These are phyloP conservation scores for Termitomyces sp. DNA, from an alignment of 768 basidiomycete genomes.

Conservation along the genomic window DNA sequence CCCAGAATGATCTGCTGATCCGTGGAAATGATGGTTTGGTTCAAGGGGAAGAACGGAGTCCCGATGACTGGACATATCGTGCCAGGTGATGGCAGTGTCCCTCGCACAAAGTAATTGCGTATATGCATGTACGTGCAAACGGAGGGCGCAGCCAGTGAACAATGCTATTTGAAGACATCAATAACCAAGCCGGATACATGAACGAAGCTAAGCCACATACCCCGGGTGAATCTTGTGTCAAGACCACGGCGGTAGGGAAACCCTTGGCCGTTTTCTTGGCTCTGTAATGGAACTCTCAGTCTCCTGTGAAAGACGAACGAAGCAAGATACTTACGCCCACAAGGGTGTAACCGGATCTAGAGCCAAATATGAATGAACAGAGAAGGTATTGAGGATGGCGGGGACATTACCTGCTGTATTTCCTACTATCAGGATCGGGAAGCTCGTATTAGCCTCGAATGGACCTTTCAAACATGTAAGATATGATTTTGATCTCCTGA, in stretches of 20 bases:
- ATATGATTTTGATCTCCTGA: not conserved
- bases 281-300: slow-evolving; percentile 14
- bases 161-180: slow-evolving; percentile 13
- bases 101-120: slow-evolving; percentile 32
- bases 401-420: slow-evolving; percentile 18
- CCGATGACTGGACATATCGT: slow-evolving; percentile 32
- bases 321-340: slow-evolving; percentile 15
- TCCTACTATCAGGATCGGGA: slow-evolving; percentile 22
- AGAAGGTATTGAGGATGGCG: not conserved
- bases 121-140: slow-evolving; percentile 23
- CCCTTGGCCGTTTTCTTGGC: slow-evolving; percentile 32
- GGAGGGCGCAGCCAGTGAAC: slow-evolving; percentile 19
- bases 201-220: slow-evolving; percentile 17
- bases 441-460: slow-evolving; percentile 23
- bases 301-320: not conserved
- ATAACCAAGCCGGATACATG: not conserved
- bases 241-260: slow-evolving; percentile 32
- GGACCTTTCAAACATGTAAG: slow-evolving; percentile 16
- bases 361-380: not conserved
- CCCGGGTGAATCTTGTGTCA: slow-evolving; percentile 36
- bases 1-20: not conserved
- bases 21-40: not conserved
- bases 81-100: slow-evolving; percentile 31
- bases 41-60: slow-evolving; percentile 18
- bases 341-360: slow-evolving; percentile 23